Evolutionary conservation across 768 basidiomycete genomes (phyloP).

Genomic region (Lyophyllum semitale): DNA sequence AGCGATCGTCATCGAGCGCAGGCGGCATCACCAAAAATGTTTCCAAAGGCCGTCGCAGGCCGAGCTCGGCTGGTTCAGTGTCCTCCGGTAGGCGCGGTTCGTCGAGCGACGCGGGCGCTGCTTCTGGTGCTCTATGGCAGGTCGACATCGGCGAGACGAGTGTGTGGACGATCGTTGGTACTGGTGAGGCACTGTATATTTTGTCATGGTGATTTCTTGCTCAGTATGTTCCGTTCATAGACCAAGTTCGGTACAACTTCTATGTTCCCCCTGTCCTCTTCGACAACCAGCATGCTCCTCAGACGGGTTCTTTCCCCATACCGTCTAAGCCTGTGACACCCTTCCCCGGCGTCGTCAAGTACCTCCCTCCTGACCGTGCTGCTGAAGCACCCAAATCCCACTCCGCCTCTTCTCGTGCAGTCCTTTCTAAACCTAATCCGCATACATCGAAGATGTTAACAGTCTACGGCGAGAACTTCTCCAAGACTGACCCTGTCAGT

Average conservation of each 20-base stretch:
- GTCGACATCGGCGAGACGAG: slow-evolving; percentile 93
- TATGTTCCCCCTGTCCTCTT: slow-evolving; percentile 86
- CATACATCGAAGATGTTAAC: slow-evolving; percentile 82
- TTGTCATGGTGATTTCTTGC: slow-evolving; percentile 13
- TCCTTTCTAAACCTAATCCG: slow-evolving; percentile 76
- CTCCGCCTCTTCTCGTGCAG: slow-evolving; percentile 64
- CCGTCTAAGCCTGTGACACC: slow-evolving; percentile 84
- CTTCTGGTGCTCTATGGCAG: slow-evolving; percentile 83
- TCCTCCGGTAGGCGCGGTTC: slow-evolving; percentile 69
- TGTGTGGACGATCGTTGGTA: slow-evolving; percentile 93
- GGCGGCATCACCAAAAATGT: slow-evolving; percentile 56
- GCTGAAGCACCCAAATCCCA: slow-evolving; percentile 79
- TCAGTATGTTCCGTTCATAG: slow-evolving; percentile 35
- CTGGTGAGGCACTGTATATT: slow-evolving; percentile 53
- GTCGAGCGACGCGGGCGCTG: slow-evolving; percentile 65
- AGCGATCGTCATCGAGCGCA: slow-evolving; percentile 76
- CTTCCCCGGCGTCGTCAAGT: slow-evolving; percentile 86
- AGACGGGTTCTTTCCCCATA: slow-evolving; percentile 73
- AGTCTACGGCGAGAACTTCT: slow-evolving; percentile 88
- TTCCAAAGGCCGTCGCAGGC: slow-evolving; percentile 65
- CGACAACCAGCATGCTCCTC: slow-evolving; percentile 75
- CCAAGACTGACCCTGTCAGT: slow-evolving; percentile 75
- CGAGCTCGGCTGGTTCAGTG: slow-evolving; percentile 75
- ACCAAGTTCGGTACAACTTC: slow-evolving; percentile 92
- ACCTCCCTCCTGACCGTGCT: slow-evolving; percentile 86